Evolutionary conservation across 192 early-diverging fungal species (phyloP).

Genomic region (Chytriomyces sp.): DNA sequence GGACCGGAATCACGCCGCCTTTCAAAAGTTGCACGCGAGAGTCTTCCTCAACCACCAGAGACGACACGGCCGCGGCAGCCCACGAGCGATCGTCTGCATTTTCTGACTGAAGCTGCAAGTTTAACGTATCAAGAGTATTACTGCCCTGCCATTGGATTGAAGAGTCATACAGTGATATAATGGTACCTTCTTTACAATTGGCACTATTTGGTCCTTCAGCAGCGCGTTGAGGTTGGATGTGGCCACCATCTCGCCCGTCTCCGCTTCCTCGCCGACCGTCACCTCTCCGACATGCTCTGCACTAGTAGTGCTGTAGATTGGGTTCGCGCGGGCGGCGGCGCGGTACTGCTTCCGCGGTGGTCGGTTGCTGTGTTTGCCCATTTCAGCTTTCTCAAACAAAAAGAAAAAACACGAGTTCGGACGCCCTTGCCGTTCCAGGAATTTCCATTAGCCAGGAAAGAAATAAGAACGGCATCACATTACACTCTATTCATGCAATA

Average conservation of each 20-base stretch:
- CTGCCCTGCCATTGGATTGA: too few species aligned
- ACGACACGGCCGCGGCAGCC: slow-evolving; percentile 85
- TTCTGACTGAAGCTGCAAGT: slow-evolving; percentile 59
- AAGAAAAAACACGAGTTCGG: background rate
- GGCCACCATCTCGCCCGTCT: background rate
- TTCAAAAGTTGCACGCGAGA: slow-evolving; percentile 76
- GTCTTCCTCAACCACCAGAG: slow-evolving; percentile 70
- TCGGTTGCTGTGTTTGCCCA: slow-evolving; percentile 24
- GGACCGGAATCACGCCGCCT: slow-evolving; percentile 62
- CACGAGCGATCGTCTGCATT: slow-evolving; percentile 80
- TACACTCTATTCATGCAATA: too few species aligned
- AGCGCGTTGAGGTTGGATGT: background rate
- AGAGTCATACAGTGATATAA: background rate
- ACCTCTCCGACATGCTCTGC: too few species aligned
- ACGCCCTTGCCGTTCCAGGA: too few species aligned
- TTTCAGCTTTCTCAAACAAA: background rate
- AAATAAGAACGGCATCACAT: too few species aligned
- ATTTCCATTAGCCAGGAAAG: too few species aligned
- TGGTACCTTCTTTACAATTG: slow-evolving; percentile 38
- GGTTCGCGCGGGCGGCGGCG: slow-evolving; percentile 5
- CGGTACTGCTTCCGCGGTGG: background rate
- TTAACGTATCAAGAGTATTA: too few species aligned
- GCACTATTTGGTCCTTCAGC: slow-evolving; percentile 19
- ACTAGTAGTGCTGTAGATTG: background rate
- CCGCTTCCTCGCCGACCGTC: background rate